A percentile compares a stretch with the other conserved stretches of the same genome.
Evolutionary conservation across 2,329 filamentous ascomycete species (phyloP).

Genomic region (Thielaviopsis euricoi): DNA sequence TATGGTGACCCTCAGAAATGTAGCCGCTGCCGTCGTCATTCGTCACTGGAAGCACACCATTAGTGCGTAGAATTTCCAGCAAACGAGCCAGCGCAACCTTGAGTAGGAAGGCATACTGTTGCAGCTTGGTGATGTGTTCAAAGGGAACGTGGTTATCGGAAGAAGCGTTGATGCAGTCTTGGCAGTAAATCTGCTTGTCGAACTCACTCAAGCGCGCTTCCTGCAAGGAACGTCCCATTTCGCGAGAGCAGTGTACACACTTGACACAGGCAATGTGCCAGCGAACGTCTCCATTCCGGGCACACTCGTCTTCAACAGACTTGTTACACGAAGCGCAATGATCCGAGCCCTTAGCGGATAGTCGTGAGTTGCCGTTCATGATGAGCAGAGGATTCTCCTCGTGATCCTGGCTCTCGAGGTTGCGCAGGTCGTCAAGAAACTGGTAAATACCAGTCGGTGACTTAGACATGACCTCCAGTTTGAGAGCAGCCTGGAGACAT

Average conservation of each 20-base stretch:
- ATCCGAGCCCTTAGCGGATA: slow-evolving; percentile 65
- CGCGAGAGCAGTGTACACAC: slow-evolving; percentile 48
- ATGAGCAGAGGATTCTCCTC: slow-evolving; percentile 54
- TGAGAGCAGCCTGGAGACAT: slow-evolving; percentile 82
- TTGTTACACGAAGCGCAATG: slow-evolving; percentile 68
- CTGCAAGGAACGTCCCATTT: slow-evolving; percentile 51
- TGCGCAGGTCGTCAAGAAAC: slow-evolving; percentile 70
- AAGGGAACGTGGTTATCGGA: slow-evolving; percentile 40
- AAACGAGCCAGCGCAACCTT: slow-evolving; percentile 81
- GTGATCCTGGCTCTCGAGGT: slow-evolving; percentile 46
- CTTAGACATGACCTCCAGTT: slow-evolving; percentile 70
- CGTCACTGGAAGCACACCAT: slow-evolving; percentile 61
- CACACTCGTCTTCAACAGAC: slow-evolving; percentile 89
- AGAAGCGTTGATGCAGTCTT: slow-evolving; percentile 41
- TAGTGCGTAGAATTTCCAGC: slow-evolving; percentile 70
- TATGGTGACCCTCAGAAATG: slow-evolving; percentile 38
- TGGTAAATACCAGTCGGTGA: slow-evolving; percentile 59
- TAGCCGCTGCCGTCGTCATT: slow-evolving; percentile 58
- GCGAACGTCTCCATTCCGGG: slow-evolving; percentile 54
- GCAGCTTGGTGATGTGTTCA: slow-evolving; percentile 63
- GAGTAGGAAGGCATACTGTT: slow-evolving; percentile 88
- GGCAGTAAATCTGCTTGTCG: slow-evolving; percentile 56
- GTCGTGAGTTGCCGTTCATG: slow-evolving; percentile 44
- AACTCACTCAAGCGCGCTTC: slow-evolving; percentile 55
- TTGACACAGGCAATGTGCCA: slow-evolving; percentile 75